phyloP scores from a whole-genome alignment of 2,329 filamentous ascomycete species.

The Nemania serpens region DNA sequence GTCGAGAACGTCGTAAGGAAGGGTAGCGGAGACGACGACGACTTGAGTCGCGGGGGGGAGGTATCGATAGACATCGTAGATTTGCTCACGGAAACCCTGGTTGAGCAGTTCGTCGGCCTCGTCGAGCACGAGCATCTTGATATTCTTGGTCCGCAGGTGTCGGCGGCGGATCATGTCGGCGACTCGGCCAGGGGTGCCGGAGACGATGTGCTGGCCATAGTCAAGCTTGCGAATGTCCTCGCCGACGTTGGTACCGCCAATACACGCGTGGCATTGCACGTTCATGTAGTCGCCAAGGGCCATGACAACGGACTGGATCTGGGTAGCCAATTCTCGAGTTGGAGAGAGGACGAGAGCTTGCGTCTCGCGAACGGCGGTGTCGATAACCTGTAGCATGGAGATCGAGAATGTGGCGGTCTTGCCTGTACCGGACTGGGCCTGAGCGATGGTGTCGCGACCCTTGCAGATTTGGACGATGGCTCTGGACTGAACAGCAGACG shows the following conservation, averaged over 20 bases:
- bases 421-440: constrained; percentile 95
- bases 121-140: constrained; percentile 68
- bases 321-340: constrained; percentile 93
- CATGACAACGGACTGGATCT: constrained; percentile 98
- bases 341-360: constrained; percentile 95
- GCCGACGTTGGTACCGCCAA: constrained; percentile 95
- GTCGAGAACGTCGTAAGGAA: constrained; percentile 96
- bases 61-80: constrained; percentile 98
- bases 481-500: constrained; percentile 95
- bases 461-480: constrained; percentile 99
- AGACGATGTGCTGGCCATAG: constrained; percentile 97
- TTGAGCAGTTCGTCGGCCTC: constrained; percentile 74
- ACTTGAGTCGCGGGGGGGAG: constrained; percentile 96
- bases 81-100: constrained; percentile 95
- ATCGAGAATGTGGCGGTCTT: constrained; percentile 98
- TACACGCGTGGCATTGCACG: constrained; percentile 97
- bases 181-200: constrained; percentile 94
- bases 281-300: constrained; percentile 99
- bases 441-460: constrained; percentile 96
- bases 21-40: constrained; percentile 95
- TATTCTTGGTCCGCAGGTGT: constrained; percentile 61
- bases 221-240: constrained; percentile 98
- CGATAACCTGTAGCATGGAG: constrained; percentile 93
- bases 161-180: constrained; percentile 66
- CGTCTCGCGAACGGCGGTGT: constrained; percentile 88